Evolutionary conservation across 129 eudicot genomes (phyloP).

Genomic region (Centella asiatica): DNA sequence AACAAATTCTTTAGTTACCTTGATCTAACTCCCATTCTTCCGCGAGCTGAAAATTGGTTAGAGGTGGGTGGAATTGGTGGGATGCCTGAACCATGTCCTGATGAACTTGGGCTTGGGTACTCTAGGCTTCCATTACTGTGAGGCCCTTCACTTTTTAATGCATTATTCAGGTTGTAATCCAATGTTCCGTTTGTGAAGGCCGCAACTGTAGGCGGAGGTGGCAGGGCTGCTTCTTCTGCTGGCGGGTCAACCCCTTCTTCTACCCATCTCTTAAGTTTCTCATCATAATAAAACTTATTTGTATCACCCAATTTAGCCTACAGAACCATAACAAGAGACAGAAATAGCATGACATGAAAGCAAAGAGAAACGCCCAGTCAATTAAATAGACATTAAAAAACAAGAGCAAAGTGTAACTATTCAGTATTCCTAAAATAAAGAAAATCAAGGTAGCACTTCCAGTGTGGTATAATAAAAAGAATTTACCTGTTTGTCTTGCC

Average conservation of each 20-base stretch:
- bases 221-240: constrained; percentile 66
- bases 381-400: background rate
- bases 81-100: constrained; percentile 53
- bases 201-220: constrained; percentile 76
- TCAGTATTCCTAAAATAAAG: background rate
- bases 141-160: constrained; percentile 43
- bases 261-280: constrained; percentile 92
- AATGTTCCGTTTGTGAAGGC: constrained; percentile 55
- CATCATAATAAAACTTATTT: constrained; percentile 85
- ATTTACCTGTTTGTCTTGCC: constrained; percentile 78
- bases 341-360: background rate
- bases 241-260: constrained; percentile 96
- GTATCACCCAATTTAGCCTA: constrained; percentile 88
- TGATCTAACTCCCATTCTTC: constrained; percentile 73
- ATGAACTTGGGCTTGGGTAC: constrained; percentile 36
- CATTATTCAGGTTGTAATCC: constrained; percentile 49
- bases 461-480: background rate
- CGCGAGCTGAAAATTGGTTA: constrained; percentile 88
- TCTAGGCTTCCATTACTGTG: constrained; percentile 48
- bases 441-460: background rate
- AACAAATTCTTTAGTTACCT: constrained; percentile 35
- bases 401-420: background rate
- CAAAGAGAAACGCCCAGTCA: background rate
- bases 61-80: constrained; percentile 87
- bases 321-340: constrained; percentile 11